Evolutionary conservation across 2,329 filamentous ascomycete genomes (phyloP).

Genomic region (Pseudopithomyces chartarum): DNA sequence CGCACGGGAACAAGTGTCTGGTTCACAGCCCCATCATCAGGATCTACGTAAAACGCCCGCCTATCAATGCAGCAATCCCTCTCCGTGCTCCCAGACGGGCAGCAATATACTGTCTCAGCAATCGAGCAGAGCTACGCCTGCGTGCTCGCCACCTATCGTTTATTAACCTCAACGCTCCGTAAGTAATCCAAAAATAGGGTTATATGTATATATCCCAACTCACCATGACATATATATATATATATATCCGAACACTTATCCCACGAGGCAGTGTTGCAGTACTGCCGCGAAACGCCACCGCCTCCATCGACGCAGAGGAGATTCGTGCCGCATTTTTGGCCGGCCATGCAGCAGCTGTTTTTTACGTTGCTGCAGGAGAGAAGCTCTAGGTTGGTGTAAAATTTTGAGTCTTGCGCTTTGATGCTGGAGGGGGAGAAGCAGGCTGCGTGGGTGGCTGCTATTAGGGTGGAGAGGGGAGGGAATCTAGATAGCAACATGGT

Average conservation of each 20-base stretch:
- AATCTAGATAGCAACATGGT: not conserved
- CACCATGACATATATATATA: no score
- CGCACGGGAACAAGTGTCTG: not conserved
- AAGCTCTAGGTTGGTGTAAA: slow-evolving; percentile 7
- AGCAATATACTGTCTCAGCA: slow-evolving; percentile 2
- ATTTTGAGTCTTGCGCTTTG: slow-evolving; percentile 3
- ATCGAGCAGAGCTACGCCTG: not conserved
- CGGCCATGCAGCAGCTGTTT: slow-evolving; percentile 9
- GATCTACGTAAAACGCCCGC: slow-evolving; percentile 1
- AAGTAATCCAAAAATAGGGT: no score
- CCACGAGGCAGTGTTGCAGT: slow-evolving; percentile 5
- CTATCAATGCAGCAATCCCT: not conserved
- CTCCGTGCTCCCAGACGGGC: not conserved
- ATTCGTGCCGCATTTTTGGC: slow-evolving; percentile 12
- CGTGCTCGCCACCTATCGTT: not conserved
- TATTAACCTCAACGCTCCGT: not conserved
- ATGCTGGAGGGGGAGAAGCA: slow-evolving; percentile 4
- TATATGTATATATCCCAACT: no score
- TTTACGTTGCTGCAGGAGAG: slow-evolving; percentile 9
- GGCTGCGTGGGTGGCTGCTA: not conserved
- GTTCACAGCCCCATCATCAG: not conserved
- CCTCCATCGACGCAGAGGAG: slow-evolving; percentile 3
- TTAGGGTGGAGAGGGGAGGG: not conserved
- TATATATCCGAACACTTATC: slow-evolving; percentile 8
- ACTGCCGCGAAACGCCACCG: not conserved